Percentiles rank a stretch among this genome's conserved stretches.
Conservation (phyloP, 108 stramenopile genomes). For the Nitzschia putrida region DNA sequence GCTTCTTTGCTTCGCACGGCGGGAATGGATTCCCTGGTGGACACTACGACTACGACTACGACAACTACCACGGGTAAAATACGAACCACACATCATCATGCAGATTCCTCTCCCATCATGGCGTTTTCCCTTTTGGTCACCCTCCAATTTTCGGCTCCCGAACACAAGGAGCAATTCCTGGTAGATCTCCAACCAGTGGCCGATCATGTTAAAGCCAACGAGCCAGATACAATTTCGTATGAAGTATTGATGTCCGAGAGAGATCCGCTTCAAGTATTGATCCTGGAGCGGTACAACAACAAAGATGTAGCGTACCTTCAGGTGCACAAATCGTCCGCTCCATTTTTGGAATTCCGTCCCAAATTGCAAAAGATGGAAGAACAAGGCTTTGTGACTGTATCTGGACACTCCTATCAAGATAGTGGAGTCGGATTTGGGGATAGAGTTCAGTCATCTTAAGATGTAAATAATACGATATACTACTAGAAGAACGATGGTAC, state of each 20-base stretch:
- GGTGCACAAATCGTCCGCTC: slow-evolving; percentile 48
- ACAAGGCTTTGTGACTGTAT: slow-evolving; percentile 45
- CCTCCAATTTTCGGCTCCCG: slow-evolving; percentile 15
- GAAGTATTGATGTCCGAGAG: slow-evolving; percentile 62
- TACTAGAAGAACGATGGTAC: no score
- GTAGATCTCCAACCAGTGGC: slow-evolving; percentile 21
- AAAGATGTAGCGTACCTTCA: slow-evolving; percentile 62
- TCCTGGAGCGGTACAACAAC: slow-evolving; percentile 70
- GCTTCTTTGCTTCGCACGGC: no score
- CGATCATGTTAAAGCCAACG: slow-evolving; percentile 12
- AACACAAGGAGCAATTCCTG: slow-evolving; percentile 42
- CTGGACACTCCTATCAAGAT: slow-evolving; percentile 64
- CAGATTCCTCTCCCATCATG: background rate
- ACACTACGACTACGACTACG: no score
- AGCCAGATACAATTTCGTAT: slow-evolving; percentile 58
- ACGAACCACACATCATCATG: background rate
- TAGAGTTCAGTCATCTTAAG: background rate
- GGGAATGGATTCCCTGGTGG: no score
- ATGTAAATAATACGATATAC: no score
- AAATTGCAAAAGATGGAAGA: slow-evolving; percentile 60
- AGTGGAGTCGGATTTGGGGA: slow-evolving; percentile 43
- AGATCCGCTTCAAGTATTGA: slow-evolving; percentile 50
- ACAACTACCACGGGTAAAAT: no score
- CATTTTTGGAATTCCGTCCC: slow-evolving; percentile 64
- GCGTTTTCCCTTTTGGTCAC: slow-evolving; percentile 46